Evolutionary conservation across 768 basidiomycete genomes (phyloP).

Genomic region (Russula foetens): DNA sequence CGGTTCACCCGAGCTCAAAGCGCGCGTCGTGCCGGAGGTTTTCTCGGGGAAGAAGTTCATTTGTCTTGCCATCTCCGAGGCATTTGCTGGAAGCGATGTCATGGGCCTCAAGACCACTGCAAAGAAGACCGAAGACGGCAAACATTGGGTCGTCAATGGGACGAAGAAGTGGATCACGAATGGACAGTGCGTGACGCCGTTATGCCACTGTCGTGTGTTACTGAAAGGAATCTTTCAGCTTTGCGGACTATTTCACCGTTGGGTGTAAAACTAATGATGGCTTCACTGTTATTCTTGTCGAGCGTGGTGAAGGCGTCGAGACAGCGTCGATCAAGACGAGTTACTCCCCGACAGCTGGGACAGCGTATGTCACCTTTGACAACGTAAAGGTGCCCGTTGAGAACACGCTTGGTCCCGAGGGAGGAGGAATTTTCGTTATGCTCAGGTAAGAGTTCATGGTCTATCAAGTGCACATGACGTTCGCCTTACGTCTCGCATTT

Average conservation of each 20-base stretch:
- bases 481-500: conserved; percentile 6
- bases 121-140: conserved; percentile 72
- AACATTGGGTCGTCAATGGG: conserved; percentile 78
- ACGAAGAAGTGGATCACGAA: conserved; percentile 90
- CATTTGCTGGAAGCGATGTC: conserved; percentile 83
- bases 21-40: conserved; percentile 50
- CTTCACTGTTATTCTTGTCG: conserved; percentile 80
- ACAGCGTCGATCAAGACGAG: conserved; percentile 84
- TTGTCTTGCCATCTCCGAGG: conserved; percentile 82
- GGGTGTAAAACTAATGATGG: conserved; percentile 68
- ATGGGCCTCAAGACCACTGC: conserved; percentile 72
- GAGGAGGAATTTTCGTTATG: conserved; percentile 61
- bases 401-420: conserved; percentile 77
- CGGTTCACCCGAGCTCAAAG: conserved; percentile 51
- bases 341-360: conserved; percentile 86
- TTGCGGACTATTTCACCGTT: conserved; percentile 52
- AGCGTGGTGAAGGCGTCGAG: conserved; percentile 73
- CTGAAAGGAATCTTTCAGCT: conserved; percentile 25
- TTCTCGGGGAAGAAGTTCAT: conserved; percentile 76
- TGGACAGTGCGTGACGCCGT: conserved; percentile 37
- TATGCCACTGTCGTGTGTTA: neutral
- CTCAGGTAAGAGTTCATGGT: conserved; percentile 33
- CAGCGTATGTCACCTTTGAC: conserved; percentile 76
- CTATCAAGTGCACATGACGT: neutral
- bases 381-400: conserved; percentile 80